Evolutionary conservation across 768 basidiomycete species (phyloP), one percentile per base, ranked within the genome.

Genomic region (Rhodotorula taiwanensis): DNA sequence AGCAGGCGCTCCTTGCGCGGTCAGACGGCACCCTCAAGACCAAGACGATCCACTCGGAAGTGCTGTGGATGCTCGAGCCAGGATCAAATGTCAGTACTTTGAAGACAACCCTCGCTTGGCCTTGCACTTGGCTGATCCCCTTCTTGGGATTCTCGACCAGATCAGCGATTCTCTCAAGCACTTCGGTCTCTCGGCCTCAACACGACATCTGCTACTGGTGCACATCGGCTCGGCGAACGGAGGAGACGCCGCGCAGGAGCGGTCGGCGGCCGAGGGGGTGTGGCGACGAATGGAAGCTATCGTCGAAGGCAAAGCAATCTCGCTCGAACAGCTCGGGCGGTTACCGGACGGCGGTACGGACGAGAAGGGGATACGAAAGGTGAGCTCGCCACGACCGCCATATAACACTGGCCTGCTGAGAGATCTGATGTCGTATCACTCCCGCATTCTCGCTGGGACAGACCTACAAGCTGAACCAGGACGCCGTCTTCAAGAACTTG

Each of bases 41-140:
- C 2, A 89, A 86, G 77, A 89, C 90, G 2, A 77, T 92, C 0
- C 92, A 97, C 73, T 90, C 90, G 0, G 93, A 98, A 75, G 81
- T 97, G 54, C 79, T 97, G n/a, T 91, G 87, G 80, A 77, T 82
- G 27, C 78, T 97, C 52, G 89, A 87, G 67, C 90, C 91, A 4
- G 88, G 84, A 8, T 88, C 89, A 67, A 95, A 93, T 73, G 89
- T 88, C 57, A 52, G 79, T 71, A n/a, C n/a, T n/a, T n/a, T n/a
- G n/a, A n/a, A n/a, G n/a, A n/a, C n/a, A 30, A 31, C 14, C n/a
- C 9, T 33, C 36, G 18, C 48, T 48, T n/a, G 25, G 23, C 25
- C 15, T 11, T 25, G 25, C 39, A 33, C 21, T 4, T 13, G 16
- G 28, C 23, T 6, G n/a, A 58, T 55, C 44, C 36, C 9, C 27